These are phyloP conservation scores for Calycina herbarum DNA, from an alignment of 2,329 filamentous ascomycete species.

Conservation along the genomic window DNA sequence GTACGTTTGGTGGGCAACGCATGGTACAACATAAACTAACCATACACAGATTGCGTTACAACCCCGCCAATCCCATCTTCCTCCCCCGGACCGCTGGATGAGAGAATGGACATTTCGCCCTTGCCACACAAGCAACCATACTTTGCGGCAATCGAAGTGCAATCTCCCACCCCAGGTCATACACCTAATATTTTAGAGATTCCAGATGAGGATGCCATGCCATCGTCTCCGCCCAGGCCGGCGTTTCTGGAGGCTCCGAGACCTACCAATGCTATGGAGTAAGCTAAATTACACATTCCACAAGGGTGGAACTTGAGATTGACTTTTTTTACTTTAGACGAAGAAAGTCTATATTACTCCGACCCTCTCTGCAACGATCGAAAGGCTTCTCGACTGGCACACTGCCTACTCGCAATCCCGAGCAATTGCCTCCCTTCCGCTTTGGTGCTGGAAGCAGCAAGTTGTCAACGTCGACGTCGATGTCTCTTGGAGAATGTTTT, in stretches of 20 bases:
- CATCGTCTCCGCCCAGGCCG: constrained; percentile 55
- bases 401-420: constrained; percentile 60
- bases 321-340: constrained; percentile 46
- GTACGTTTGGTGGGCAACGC: constrained; percentile 49
- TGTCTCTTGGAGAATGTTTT: constrained; percentile 79
- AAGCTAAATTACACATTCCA: constrained; percentile 40
- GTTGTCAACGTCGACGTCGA: constrained; percentile 53
- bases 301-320: not conserved
- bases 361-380: constrained; percentile 72
- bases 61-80: constrained; percentile 85
- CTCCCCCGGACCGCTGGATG: constrained; percentile 70
- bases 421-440: constrained; percentile 72
- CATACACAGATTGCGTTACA: constrained; percentile 65
- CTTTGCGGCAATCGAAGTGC: constrained; percentile 62
- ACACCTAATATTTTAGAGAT: constrained; percentile 26
- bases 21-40: constrained; percentile 39
- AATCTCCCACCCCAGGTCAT: constrained; percentile 68
- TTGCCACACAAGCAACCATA: constrained; percentile 83
- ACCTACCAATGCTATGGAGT: constrained; percentile 51
- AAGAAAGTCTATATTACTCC: constrained; percentile 66
- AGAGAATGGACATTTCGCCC: constrained; percentile 92
- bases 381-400: constrained; percentile 74
- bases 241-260: constrained; percentile 51
- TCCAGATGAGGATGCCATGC: constrained; percentile 47
- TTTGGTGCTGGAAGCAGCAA: constrained; percentile 61